Evolutionary conservation across 768 basidiomycete species (phyloP).

Genomic region (Trametes maxima): DNA sequence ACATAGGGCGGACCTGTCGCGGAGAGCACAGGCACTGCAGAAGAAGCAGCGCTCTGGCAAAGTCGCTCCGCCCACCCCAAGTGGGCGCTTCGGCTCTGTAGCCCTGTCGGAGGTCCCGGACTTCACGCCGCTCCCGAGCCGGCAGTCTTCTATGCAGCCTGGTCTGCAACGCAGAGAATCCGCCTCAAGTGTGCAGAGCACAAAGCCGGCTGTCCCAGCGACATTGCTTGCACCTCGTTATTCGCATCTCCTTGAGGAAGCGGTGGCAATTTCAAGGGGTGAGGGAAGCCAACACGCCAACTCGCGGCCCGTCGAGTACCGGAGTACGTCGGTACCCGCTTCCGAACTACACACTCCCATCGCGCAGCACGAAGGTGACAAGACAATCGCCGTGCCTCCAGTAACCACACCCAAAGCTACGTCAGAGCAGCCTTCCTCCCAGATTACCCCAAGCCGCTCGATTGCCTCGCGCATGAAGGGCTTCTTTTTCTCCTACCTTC

Average conservation of each 20-base stretch:
- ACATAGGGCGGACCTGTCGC: slow-evolving; percentile 51
- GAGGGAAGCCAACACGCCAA: slow-evolving; percentile 4
- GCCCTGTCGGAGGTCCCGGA: slow-evolving; percentile 44
- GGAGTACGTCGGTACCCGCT: slow-evolving; percentile 12
- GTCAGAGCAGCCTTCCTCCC: background rate
- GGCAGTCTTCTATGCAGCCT: slow-evolving; percentile 24
- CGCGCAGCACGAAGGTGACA: background rate
- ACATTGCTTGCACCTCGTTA: slow-evolving; percentile 56
- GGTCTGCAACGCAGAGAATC: slow-evolving; percentile 25
- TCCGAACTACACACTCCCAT: background rate
- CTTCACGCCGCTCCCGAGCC: slow-evolving; percentile 49
- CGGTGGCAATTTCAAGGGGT: slow-evolving; percentile 38
- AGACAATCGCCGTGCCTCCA: background rate
- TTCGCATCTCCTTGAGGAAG: slow-evolving; percentile 60
- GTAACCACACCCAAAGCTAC: background rate
- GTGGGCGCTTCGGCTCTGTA: slow-evolving; percentile 34
- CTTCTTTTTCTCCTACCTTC: slow-evolving; percentile 63
- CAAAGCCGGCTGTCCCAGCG: slow-evolving; percentile 37
- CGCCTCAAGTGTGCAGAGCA: slow-evolving; percentile 35
- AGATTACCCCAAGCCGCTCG: slow-evolving; percentile 35
- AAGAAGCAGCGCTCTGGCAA: slow-evolving; percentile 61
- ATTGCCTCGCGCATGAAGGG: slow-evolving; percentile 57
- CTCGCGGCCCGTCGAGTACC: slow-evolving; percentile 16
- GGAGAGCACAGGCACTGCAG: slow-evolving; percentile 56
- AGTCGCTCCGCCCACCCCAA: slow-evolving; percentile 57